Base-by-base conservation (phyloP, 352 stramenopile species). In the Aphanomyces stellatus region DNA sequence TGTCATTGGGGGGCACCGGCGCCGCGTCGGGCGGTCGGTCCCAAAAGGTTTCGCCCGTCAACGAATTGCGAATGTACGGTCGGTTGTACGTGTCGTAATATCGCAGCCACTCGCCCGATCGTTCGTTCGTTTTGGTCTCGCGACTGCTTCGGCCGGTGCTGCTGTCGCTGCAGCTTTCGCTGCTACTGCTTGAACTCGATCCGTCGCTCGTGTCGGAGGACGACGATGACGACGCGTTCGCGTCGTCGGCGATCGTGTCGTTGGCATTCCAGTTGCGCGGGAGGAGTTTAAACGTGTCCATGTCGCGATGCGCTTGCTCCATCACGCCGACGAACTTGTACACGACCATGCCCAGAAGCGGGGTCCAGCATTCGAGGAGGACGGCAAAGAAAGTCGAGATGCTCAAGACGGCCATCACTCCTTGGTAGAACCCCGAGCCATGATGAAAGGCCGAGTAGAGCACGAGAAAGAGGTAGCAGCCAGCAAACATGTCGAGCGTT, bases 211-310 rank as follows among this genome's bases (percentile, higher is more conserved):
- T 49, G 19, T 63, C 4, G 2, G 55, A 67, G 0, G 60, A 66
- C 0, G 65, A 71, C 15, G 66, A 46, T 2, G 53, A 48, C 17
- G 27, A 42, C 15, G 65, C 61, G 17, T 60, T 69, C 5, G 62
- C 61, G 30, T 51, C 75, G 22, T 75, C 72, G 13, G 69, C 53
- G n/a, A n/a, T n/a, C n/a, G n/a, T n/a, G 5, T 74, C 60, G 5
- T n/a, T 83, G 79, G 79, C 78, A 89, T 22, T 82, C 76, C 51
- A 90, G 72, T 49, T 92, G 80, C 41, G 85, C 80, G 1, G 80
- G 78, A 61, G 80, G 0, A 88, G 80, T 17, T 83, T 73, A 17
- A 74, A 69, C 0, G 78, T 82, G 41, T 82, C 83, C 61, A 75
- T 74, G 51, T 77, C 76, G 34, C 89, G 80, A 27, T 88, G 81